Conservation (phyloP, 2,329 filamentous ascomycete species). For the Aureobasidium sp. region DNA sequence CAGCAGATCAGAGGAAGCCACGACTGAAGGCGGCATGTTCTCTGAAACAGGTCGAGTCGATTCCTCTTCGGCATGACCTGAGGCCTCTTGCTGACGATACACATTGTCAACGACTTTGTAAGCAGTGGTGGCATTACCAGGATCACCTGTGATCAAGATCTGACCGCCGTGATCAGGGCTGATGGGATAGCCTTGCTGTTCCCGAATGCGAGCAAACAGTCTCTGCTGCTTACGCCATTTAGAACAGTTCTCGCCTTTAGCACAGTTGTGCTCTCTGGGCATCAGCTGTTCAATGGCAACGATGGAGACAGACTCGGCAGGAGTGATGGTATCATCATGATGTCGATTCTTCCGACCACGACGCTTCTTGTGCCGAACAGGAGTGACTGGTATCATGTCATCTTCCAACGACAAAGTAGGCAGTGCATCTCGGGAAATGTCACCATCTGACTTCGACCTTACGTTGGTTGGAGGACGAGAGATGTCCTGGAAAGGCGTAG, state of each 20-base stretch:
- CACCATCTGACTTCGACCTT: constrained; percentile 16
- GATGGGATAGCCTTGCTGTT: constrained; percentile 60
- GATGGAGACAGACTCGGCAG: constrained; percentile 78
- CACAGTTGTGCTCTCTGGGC: constrained; percentile 74
- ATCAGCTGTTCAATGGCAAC: constrained; percentile 86
- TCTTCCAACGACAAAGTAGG: constrained; percentile 16
- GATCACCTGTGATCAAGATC: constrained; percentile 69
- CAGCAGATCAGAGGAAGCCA: constrained; percentile 85
- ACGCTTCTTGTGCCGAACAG: constrained; percentile 27
- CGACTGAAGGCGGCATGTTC: constrained; percentile 54
- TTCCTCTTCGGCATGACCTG: not conserved
- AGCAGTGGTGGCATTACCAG: constrained; percentile 63
- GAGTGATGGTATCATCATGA: constrained; percentile 60
- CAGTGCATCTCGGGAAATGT: constrained; percentile 14
- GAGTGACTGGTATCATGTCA: constrained; percentile 25
- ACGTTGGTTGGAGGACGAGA: constrained; percentile 35
- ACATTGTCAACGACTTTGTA: constrained; percentile 44
- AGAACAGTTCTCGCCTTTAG: constrained; percentile 76
- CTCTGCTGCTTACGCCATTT: constrained; percentile 77
- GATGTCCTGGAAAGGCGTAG: constrained; percentile 41
- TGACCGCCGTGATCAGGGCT: constrained; percentile 54
- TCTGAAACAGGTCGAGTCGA: constrained; percentile 62
- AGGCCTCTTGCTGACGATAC: constrained; percentile 25
- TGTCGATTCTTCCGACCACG: constrained; percentile 30
- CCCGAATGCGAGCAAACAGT: constrained; percentile 64